phyloP scores from a whole-genome alignment of 345 rosid species.

The Lepidium sativum region DNA sequence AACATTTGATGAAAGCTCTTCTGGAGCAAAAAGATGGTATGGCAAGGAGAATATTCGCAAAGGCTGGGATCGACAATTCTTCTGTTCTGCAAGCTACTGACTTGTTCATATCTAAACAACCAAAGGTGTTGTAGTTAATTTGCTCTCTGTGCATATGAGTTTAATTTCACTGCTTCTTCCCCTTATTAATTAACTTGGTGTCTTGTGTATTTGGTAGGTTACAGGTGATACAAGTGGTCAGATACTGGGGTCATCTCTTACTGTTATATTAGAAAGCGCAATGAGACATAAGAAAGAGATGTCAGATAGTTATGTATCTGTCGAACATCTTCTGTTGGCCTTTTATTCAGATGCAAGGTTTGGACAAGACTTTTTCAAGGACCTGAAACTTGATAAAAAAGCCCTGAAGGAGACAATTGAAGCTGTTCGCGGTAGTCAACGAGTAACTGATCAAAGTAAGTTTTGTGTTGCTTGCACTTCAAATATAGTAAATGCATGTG shows the following conservation, averaged over 20 bases:
- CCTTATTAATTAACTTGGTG: neutral
- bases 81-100: constrained; percentile 62
- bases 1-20: constrained; percentile 91
- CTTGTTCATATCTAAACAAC: constrained; percentile 59
- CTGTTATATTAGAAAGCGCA: constrained; percentile 48
- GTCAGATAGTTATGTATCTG: constrained; percentile 74
- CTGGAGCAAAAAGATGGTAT: constrained; percentile 87
- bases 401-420: constrained; percentile 54
- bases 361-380: constrained; percentile 55
- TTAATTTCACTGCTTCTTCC: neutral
- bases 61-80: constrained; percentile 65
- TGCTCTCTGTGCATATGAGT: neutral
- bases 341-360: constrained; percentile 67
- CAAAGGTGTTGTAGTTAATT: constrained; percentile 23
- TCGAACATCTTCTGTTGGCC: constrained; percentile 67
- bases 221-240: constrained; percentile 63
- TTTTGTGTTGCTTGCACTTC: neutral
- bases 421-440: constrained; percentile 78
- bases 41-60: constrained; percentile 70
- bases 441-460: constrained; percentile 89
- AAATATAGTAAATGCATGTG: neutral
- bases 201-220: constrained; percentile 36
- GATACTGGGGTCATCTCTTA: constrained; percentile 47
- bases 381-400: constrained; percentile 49
- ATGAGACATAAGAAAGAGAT: constrained; percentile 58